Percentiles rank a stretch among this genome's conserved stretches.
phyloP scores from a whole-genome alignment of 2,329 filamentous ascomycete species.

The Diaporthe helianthi region DNA sequence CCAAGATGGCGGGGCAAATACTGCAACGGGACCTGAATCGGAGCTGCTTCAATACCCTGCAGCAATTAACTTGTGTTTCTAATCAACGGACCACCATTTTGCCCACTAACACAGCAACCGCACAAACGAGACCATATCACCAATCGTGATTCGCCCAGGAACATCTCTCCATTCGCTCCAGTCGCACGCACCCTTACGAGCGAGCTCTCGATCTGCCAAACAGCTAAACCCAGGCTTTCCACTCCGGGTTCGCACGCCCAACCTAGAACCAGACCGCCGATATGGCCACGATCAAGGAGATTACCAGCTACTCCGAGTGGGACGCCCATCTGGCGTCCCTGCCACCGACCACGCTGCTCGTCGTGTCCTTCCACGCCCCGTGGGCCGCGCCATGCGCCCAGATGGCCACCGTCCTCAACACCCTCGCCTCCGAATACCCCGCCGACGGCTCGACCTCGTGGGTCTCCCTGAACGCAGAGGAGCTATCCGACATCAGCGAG shows the following conservation, averaged over 20 bases:
- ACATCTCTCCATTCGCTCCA: neutral
- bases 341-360: slow-evolving; percentile 73
- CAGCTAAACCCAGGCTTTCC: neutral
- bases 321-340: slow-evolving; percentile 70
- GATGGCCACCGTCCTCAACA: slow-evolving; percentile 86
- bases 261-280: neutral
- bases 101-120: neutral
- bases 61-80: neutral
- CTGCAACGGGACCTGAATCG: slow-evolving; percentile 29
- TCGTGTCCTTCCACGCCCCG: slow-evolving; percentile 94
- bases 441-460: slow-evolving; percentile 75
- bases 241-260: neutral
- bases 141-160: too few species aligned
- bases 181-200: neutral
- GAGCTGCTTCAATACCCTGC: neutral
- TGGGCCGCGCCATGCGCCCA: slow-evolving; percentile 97
- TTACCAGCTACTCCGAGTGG: slow-evolving; percentile 78
- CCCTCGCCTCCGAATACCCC: slow-evolving; percentile 87
- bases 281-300: slow-evolving; percentile 81
- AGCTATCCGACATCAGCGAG: slow-evolving; percentile 90
- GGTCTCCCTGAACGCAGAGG: slow-evolving; percentile 92
- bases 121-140: neutral
- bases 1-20: slow-evolving; percentile 36
- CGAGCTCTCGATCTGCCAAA: neutral
- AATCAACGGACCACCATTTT: neutral